Evolutionary conservation across 2,329 filamentous ascomycete species (phyloP), one percentile per base, ranked within the genome.

Genomic region (Ophiostoma sp.): DNA sequence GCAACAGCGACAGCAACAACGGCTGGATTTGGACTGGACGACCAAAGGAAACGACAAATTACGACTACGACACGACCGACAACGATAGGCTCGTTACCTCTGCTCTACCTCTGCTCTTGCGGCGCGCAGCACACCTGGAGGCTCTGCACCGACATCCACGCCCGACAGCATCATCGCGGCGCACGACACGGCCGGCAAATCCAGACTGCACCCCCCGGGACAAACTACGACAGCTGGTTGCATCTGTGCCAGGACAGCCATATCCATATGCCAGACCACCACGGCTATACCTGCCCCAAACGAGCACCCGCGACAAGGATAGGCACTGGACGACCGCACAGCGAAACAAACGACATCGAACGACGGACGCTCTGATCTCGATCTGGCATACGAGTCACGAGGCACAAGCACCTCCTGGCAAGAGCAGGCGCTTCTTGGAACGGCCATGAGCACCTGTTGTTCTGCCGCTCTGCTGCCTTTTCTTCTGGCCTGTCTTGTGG

Each of bases 401-500:
- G 60, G 14, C 63, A 42, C 64, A 36, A 62, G 42, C 67, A 16
- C 12, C 40, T 40, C 27, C 27, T 36, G 44, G 18, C 55, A 64
- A 44, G 27, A 27, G 47, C 60, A 49, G 65, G 14, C 41, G 47
- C 55, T 65, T 69, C 52, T 27, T 27, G 27, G 41, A 62, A 67
- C 68, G 40, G 70, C 66, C 71, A 69, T 70, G 68, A 62, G 69
- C 65, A 65, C 64, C 55, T 62, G 67, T 47, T 66, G 60, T 66
- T 66, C 62, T 52, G 40, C 49, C 66, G 63, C 63, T 42, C 68
- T 65, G 69, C 66, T 70, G 68, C 67, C 16, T 65, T 36, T 55
- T 27, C n/a, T 7, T 16, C 27, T 60, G 62, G 67, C 45, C 65
- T 47, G 60, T 66, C 60, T 67, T 67, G 71, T 69, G 70, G 70